phyloP scores from a whole-genome alignment of 2,329 filamentous ascomycete species.

The Aspergillus sp. region DNA sequence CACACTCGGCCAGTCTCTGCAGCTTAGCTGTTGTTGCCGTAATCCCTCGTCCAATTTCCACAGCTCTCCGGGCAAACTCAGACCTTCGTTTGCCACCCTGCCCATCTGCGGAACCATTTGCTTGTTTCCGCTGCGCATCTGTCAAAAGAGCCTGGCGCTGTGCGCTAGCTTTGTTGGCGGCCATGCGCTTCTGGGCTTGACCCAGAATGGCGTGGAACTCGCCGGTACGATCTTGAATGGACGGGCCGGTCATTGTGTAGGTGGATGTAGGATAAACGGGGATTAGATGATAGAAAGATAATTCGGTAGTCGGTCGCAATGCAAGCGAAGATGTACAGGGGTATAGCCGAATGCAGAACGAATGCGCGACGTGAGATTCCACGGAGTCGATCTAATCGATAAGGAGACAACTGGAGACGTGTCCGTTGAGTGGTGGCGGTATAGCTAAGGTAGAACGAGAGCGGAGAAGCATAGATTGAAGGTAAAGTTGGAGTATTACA shows the following conservation, averaged over 20 bases:
- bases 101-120: conserved; percentile 63
- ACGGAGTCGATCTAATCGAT: conserved; percentile 33
- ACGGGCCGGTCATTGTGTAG: conserved; percentile 57
- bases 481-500: neutral
- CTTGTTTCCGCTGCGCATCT: conserved; percentile 62
- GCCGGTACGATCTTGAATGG: conserved; percentile 93
- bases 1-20: conserved; percentile 84
- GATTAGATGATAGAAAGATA: neutral
- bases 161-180: conserved; percentile 72
- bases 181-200: conserved; percentile 79
- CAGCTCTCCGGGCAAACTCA: conserved; percentile 89
- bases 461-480: neutral
- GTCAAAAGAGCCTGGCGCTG: conserved; percentile 80
- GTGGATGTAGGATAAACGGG: neutral
- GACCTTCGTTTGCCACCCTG: conserved; percentile 59
- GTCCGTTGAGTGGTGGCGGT: conserved; percentile 21
- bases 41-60: conserved; percentile 89
- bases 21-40: conserved; percentile 91
- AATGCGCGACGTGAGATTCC: conserved; percentile 6
- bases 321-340: neutral
- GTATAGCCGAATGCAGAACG: conserved; percentile 1
- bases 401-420: conserved; percentile 33
- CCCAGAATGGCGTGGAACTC: conserved; percentile 92
- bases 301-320: neutral
- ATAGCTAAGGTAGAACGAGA: neutral